Conservation (phyloP, 2,329 filamentous ascomycete species). For the Penicillium sp. region DNA sequence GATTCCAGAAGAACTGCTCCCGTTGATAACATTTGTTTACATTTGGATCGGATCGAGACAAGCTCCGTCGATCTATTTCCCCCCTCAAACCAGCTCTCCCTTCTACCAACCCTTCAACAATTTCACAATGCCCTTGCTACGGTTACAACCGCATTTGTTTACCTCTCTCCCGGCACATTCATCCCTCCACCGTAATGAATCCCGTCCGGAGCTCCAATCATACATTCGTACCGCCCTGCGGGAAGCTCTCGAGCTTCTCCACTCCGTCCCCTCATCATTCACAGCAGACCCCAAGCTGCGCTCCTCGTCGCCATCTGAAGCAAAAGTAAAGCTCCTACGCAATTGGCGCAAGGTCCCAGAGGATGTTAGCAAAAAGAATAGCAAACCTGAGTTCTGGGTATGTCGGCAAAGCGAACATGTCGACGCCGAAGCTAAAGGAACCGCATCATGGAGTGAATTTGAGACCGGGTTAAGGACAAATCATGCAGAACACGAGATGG, state of each 20-base stretch:
- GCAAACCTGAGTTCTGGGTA: conserved; percentile 38
- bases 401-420: conserved; percentile 42
- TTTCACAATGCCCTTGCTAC: conserved; percentile 25
- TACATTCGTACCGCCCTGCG: conserved; percentile 27
- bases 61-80: conserved; percentile 14
- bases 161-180: conserved; percentile 31
- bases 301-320: conserved; percentile 28
- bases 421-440: conserved; percentile 28
- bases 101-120: neutral
- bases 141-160: conserved; percentile 28
- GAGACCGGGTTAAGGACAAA: conserved; percentile 35
- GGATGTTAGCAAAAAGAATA: neutral
- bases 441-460: conserved; percentile 42
- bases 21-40: neutral
- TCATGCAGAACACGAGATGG: conserved; percentile 43
- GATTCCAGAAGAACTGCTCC: neutral
- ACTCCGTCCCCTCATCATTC: conserved; percentile 29
- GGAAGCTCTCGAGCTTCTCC: conserved; percentile 30
- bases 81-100: neutral
- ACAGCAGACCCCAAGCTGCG: conserved; percentile 26
- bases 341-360: conserved; percentile 13
- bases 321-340: conserved; percentile 30
- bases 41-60: neutral
- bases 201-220: conserved; percentile 18
- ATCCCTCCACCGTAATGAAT: conserved; percentile 16